phyloP scores from a whole-genome alignment of 177 flowering plant species.

The Vitis hybrid region DNA sequence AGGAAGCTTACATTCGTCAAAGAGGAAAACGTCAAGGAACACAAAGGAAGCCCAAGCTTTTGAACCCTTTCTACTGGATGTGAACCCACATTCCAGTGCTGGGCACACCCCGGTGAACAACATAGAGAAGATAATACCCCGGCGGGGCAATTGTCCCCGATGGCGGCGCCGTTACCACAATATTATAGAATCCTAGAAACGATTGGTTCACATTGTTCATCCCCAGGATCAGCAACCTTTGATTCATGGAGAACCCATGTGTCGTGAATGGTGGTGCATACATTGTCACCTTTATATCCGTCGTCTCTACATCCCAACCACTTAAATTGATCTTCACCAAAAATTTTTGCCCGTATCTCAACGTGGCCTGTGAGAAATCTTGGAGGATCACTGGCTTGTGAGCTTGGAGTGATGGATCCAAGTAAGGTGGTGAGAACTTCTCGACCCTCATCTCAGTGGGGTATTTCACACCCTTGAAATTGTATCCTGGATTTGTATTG shows the following conservation, averaged over 20 bases:
- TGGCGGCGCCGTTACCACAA: slow-evolving; percentile 48
- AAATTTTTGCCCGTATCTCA: slow-evolving; percentile 36
- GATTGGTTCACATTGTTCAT: neutral
- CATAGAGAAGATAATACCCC: slow-evolving; percentile 68
- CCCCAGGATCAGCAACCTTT: slow-evolving; percentile 52
- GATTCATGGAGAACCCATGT: slow-evolving; percentile 74
- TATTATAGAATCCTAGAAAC: neutral
- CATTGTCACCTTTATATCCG: slow-evolving; percentile 51
- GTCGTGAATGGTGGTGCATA: slow-evolving; percentile 81
- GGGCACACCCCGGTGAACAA: slow-evolving; percentile 58
- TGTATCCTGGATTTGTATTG: slow-evolving; percentile 57
- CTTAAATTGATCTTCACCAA: slow-evolving; percentile 13
- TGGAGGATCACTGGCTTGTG: slow-evolving; percentile 33
- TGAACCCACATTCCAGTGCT: slow-evolving; percentile 65
- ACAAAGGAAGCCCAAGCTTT: neutral
- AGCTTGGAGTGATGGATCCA: slow-evolving; percentile 33
- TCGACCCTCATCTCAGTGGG: slow-evolving; percentile 83
- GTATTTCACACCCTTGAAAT: slow-evolving; percentile 31
- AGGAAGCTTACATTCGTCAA: too few species aligned
- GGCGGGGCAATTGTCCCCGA: slow-evolving; percentile 59
- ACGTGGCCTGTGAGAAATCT: neutral
- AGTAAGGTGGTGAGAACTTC: slow-evolving; percentile 77
- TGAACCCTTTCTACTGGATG: slow-evolving; percentile 22
- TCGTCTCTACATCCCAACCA: neutral
- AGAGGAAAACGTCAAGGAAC: neutral